Percentiles rank a stretch among this genome's conserved stretches.
These are phyloP conservation scores for Hansenula anomala DNA, from an alignment of 1,139 yeast species.

Conservation along the genomic window DNA sequence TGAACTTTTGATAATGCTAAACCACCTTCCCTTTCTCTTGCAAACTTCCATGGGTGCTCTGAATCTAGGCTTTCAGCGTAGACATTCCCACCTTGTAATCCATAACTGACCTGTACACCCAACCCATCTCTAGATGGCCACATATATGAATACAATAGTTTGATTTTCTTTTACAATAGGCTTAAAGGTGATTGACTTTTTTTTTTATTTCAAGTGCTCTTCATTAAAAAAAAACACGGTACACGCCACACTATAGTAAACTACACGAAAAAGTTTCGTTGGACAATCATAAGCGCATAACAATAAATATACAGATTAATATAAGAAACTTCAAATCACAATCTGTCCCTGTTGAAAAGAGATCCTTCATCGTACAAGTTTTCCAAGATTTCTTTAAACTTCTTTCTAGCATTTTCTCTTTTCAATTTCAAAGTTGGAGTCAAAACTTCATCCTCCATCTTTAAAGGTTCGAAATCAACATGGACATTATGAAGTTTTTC, in stretches of 20 bases:
- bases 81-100: slow-evolving; percentile 30
- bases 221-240: not conserved
- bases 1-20: slow-evolving; percentile 17
- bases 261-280: too few relatives aligned
- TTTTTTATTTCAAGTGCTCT: too few relatives aligned
- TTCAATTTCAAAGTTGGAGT: slow-evolving; percentile 53
- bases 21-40: slow-evolving; percentile 25
- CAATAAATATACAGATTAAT: too few relatives aligned
- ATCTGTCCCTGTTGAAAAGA: not conserved
- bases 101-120: slow-evolving; percentile 38
- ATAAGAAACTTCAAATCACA: too few relatives aligned
- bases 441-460: slow-evolving; percentile 40
- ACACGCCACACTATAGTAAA: not conserved
- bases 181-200: too few relatives aligned
- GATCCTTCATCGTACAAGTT: slow-evolving; percentile 50
- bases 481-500: slow-evolving; percentile 44
- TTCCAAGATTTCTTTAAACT: slow-evolving; percentile 38
- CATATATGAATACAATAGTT: slow-evolving; percentile 20
- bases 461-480: slow-evolving; percentile 45
- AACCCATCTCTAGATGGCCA: slow-evolving; percentile 40
- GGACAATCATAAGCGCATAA: too few relatives aligned
- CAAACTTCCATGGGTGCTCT: slow-evolving; percentile 23
- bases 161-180: too few relatives aligned
- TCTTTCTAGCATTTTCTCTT: slow-evolving; percentile 41
- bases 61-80: slow-evolving; percentile 13